These are phyloP conservation scores for Citropsis articulata DNA, from an alignment of 345 rosid genomes.

Conservation along the genomic window DNA sequence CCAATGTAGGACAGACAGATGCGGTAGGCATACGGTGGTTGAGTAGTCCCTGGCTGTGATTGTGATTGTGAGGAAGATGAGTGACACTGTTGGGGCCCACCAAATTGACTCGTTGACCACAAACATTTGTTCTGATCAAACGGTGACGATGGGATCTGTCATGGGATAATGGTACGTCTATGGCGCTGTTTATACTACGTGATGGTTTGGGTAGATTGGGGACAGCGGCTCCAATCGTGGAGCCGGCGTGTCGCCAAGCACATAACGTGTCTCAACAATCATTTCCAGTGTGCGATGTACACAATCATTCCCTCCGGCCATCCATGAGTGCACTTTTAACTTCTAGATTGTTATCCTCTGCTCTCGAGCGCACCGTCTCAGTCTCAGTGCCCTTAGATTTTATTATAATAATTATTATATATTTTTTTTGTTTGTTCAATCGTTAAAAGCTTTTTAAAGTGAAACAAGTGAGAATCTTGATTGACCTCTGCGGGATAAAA, in stretches of 20 bases:
- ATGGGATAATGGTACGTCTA: not conserved
- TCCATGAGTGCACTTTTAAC: not conserved
- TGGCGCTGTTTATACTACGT: not conserved
- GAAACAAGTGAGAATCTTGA: no score
- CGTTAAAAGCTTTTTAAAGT: no score
- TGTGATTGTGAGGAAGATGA: not conserved
- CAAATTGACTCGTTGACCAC: not conserved
- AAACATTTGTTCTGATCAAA: slow-evolving; percentile 11
- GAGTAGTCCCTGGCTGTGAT: slow-evolving; percentile 1
- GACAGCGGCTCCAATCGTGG: not conserved
- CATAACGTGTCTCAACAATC: slow-evolving; percentile 3
- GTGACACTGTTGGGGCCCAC: not conserved
- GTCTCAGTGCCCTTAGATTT: no score
- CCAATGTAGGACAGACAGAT: slow-evolving; percentile 10
- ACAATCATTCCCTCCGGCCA: slow-evolving; percentile 16
- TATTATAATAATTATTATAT: no score
- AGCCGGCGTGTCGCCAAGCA: not conserved
- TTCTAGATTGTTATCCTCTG: not conserved
- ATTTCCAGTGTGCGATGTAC: slow-evolving; percentile 24
- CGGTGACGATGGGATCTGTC: not conserved
- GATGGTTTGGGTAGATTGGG: not conserved
- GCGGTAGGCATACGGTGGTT: slow-evolving; percentile 22
- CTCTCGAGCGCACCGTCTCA: no score
- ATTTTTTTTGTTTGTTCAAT: no score
- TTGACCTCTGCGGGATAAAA: no score